Evolutionary conservation across 306 rosid species (phyloP).

Genomic region (Ammopiptanthus mongolicus): DNA sequence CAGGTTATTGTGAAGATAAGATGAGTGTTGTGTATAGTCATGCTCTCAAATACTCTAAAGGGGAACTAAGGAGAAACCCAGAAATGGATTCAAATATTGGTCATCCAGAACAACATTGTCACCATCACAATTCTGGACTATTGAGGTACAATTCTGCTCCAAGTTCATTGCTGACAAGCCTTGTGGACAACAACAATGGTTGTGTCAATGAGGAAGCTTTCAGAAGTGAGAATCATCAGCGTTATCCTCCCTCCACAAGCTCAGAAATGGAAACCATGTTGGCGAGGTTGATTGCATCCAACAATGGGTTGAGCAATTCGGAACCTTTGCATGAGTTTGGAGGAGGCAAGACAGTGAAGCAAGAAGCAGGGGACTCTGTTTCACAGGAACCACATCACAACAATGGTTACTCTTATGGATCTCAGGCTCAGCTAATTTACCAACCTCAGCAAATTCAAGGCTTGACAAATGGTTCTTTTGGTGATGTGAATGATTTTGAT

Average conservation of each 20-base stretch:
- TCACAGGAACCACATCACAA: conserved; percentile 30
- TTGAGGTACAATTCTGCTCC: conserved; percentile 58
- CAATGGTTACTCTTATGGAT: conserved; percentile 26
- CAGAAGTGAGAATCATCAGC: conserved; percentile 15
- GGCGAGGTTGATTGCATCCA: conserved; percentile 36
- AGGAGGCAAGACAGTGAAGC: conserved; percentile 39
- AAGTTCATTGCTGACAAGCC: conserved; percentile 35
- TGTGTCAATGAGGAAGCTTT: conserved; percentile 26
- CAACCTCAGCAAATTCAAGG: conserved; percentile 41
- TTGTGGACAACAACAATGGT: conserved; percentile 26
- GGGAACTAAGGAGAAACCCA: conserved; percentile 37
- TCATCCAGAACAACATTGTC: conserved; percentile 26
- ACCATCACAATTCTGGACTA: conserved; percentile 42
- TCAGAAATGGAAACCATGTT: conserved; percentile 59
- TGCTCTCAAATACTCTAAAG: conserved; percentile 30
- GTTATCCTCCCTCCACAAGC: conserved; percentile 38
- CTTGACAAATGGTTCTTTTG: conserved; percentile 8
- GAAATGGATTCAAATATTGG: conserved; percentile 52
- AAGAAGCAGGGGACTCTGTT: conserved; percentile 43
- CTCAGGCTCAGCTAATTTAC: conserved; percentile 37
- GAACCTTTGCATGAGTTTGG: conserved; percentile 9
- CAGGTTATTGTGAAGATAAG: conserved; percentile 17
- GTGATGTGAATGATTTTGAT: conserved; percentile 27
- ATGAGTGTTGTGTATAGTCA: conserved; percentile 61
- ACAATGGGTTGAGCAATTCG: conserved; percentile 27